These are phyloP conservation scores for Paramecium sexaurelia DNA, from an alignment of 73 alveolate genomes.

Conservation along the genomic window DNA sequence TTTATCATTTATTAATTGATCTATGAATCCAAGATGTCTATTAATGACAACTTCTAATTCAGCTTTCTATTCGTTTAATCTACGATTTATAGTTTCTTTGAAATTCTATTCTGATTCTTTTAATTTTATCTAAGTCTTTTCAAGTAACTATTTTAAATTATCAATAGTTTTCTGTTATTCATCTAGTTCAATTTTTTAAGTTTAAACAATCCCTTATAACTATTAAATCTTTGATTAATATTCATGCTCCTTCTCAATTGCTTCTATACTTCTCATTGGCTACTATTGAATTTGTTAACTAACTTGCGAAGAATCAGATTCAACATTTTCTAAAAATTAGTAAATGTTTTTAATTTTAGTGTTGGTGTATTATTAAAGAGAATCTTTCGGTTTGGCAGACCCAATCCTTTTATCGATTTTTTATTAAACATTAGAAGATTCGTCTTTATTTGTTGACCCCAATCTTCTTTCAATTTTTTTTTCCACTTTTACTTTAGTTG, in stretches of 20 bases:
- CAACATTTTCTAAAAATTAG: slow-evolving; percentile 67
- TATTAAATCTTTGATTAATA: slow-evolving; percentile 5
- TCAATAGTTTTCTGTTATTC: slow-evolving; percentile 72
- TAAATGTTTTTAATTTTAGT: slow-evolving; percentile 59
- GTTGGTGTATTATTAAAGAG: slow-evolving; percentile 48
- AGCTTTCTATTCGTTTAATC: slow-evolving; percentile 66
- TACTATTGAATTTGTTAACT: not conserved
- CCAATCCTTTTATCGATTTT: not conserved
- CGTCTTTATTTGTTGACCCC: not conserved
- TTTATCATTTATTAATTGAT: slow-evolving; percentile 75
- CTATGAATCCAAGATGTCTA: slow-evolving; percentile 75
- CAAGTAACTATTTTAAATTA: slow-evolving; percentile 63
- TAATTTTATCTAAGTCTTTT: slow-evolving; percentile 56
- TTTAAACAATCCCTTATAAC: slow-evolving; percentile 29
- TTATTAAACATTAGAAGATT: not conserved
- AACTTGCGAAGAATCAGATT: not conserved
- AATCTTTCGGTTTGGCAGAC: not conserved
- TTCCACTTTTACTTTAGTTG: slow-evolving; percentile 11
- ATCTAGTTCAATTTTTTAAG: slow-evolving; percentile 68
- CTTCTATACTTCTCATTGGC: not conserved
- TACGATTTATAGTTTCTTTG: slow-evolving; percentile 57
- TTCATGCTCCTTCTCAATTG: slow-evolving; percentile 60
- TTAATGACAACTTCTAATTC: slow-evolving; percentile 74
- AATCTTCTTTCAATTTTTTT: slow-evolving; percentile 50
- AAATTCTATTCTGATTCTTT: slow-evolving; percentile 14